phyloP scores from a whole-genome alignment of 352 stramenopile species.

The Vaucheria bursata region DNA sequence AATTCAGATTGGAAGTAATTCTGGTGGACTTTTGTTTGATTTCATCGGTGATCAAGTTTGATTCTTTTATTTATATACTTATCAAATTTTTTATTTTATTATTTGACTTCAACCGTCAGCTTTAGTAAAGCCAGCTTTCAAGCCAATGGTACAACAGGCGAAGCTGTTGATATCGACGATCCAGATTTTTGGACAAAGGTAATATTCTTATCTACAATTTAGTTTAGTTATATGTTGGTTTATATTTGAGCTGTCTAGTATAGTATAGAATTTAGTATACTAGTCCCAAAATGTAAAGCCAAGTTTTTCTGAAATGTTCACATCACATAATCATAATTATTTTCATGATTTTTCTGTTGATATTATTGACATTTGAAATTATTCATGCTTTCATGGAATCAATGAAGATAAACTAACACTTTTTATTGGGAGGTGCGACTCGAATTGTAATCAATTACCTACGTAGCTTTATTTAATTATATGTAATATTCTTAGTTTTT shows the following conservation, averaged over 20 bases:
- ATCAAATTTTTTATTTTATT: too few species aligned
- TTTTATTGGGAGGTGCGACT: too few species aligned
- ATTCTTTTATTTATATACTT: too few species aligned
- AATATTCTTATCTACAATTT: background rate
- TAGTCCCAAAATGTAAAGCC: background rate
- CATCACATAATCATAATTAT: background rate
- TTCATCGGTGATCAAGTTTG: too few species aligned
- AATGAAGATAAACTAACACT: too few species aligned
- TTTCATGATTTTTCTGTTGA: background rate
- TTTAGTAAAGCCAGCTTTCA: conserved; percentile 44
- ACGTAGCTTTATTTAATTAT: background rate
- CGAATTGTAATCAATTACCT: background rate
- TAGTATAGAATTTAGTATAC: background rate
- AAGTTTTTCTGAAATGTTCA: background rate
- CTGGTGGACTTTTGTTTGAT: too few species aligned
- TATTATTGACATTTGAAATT: background rate
- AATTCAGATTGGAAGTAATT: too few species aligned
- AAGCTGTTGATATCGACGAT: conserved; percentile 84
- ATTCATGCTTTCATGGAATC: too few species aligned
- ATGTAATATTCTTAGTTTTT: background rate
- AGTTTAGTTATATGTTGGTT: background rate
- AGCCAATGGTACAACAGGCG: background rate
- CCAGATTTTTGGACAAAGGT: conserved; percentile 81
- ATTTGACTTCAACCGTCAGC: too few species aligned
- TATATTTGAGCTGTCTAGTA: background rate